phyloP scores from a whole-genome alignment of 139 green algal genomes.

The Asterochloris sp. region DNA sequence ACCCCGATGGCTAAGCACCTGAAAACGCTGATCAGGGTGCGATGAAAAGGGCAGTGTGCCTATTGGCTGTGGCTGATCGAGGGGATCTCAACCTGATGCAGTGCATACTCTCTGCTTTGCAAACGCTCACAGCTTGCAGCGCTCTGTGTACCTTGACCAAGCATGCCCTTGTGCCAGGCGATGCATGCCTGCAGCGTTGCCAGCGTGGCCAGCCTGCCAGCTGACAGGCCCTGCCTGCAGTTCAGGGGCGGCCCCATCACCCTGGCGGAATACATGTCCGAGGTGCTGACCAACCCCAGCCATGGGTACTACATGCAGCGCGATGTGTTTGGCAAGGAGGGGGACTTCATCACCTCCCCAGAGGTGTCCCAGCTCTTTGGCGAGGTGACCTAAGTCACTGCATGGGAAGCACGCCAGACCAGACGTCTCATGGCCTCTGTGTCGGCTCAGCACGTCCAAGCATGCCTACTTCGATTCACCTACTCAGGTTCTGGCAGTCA shows the following conservation, averaged over 20 bases:
- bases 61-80: background rate
- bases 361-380: constrained; percentile 98
- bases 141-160: too few relatives aligned
- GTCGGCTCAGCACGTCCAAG: too few relatives aligned
- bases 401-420: background rate
- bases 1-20: constrained; percentile 49
- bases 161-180: too few relatives aligned
- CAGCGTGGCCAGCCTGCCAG: background rate
- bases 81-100: too few relatives aligned
- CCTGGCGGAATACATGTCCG: constrained; percentile 89
- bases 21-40: constrained; percentile 40
- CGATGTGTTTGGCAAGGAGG: constrained; percentile 86
- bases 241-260: constrained; percentile 90
- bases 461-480: too few relatives aligned
- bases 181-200: too few relatives aligned
- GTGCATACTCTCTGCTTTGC: too few relatives aligned
- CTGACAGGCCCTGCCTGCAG: constrained; percentile 40
- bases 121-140: too few relatives aligned
- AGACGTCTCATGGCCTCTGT: too few relatives aligned
- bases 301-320: constrained; percentile 79
- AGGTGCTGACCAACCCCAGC: constrained; percentile 76
- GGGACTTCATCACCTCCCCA: constrained; percentile 95
- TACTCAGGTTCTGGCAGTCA: too few relatives aligned
- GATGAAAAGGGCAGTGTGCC: background rate
- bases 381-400: constrained; percentile 53